Conservation (phyloP, 108 stramenopile genomes). For the Epipyxis sp. region DNA sequence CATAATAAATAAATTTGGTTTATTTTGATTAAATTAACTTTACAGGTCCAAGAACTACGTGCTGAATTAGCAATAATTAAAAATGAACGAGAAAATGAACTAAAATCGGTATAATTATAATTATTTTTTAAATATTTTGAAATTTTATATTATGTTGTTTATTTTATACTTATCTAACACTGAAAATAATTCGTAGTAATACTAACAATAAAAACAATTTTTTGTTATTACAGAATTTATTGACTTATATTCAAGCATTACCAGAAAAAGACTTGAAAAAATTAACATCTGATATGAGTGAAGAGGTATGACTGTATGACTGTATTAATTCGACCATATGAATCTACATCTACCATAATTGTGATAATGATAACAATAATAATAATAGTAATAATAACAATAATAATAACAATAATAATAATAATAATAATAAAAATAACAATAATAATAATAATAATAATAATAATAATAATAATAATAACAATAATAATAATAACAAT, state of each 20-base stretch:
- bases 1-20: too few species aligned
- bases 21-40: too few species aligned
- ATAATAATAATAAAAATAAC: too few species aligned
- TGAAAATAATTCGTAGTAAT: not conserved
- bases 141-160: not conserved
- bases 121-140: conserved; percentile 35
- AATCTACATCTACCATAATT: too few species aligned
- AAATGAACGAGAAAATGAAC: conserved; percentile 68
- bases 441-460: too few species aligned
- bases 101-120: conserved; percentile 54
- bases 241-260: conserved; percentile 82
- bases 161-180: not conserved
- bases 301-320: too few species aligned
- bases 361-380: too few species aligned
- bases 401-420: not conserved
- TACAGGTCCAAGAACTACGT: too few species aligned
- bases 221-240: too few species aligned
- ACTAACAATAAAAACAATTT: conserved; percentile 40
- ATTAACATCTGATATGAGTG: conserved; percentile 75
- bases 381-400: not conserved
- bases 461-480: too few species aligned
- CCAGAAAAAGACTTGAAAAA: conserved; percentile 70
- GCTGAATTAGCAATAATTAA: conserved; percentile 63
- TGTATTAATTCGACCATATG: too few species aligned
- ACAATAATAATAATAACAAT: too few species aligned